Percentiles rank a stretch among this genome's conserved stretches.
Conservation (phyloP, 163 green algal genomes). For the Chlamydomonas reinhardtii region DNA sequence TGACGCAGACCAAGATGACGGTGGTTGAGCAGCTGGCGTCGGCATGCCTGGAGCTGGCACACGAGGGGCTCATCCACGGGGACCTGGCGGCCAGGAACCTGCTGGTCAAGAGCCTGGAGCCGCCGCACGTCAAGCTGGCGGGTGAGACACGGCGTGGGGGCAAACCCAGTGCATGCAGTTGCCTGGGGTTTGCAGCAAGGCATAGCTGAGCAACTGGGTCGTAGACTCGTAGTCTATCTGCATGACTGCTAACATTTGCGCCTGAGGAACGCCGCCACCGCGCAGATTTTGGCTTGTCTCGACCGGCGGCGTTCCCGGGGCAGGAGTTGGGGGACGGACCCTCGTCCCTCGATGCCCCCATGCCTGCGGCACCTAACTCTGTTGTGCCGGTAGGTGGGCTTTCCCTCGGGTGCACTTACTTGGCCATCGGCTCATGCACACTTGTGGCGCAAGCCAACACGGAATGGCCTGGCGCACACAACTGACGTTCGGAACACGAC, state of each 20-base stretch:
- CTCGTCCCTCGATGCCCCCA: neutral
- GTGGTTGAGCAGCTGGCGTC: constrained; percentile 56
- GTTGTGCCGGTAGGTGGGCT: neutral
- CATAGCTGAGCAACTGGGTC: too few species aligned
- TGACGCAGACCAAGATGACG: constrained; percentile 53
- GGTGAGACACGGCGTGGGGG: neutral
- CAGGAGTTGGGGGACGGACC: neutral
- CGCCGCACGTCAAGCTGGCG: constrained; percentile 70
- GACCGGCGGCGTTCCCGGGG: neutral
- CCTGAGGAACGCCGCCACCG: constrained; percentile 21
- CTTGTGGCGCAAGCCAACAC: too few species aligned
- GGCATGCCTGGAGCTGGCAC: constrained; percentile 52
- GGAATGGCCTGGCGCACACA: too few species aligned
- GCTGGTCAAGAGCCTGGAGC: constrained; percentile 66
- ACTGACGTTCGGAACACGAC: neutral
- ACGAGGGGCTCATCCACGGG: constrained; percentile 63
- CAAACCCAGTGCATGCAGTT: too few species aligned
- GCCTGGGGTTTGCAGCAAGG: too few species aligned
- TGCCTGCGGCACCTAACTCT: too few species aligned
- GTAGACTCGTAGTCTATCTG: neutral
- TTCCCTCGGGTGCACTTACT: too few species aligned
- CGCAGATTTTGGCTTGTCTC: constrained; percentile 68
- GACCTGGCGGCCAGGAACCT: constrained; percentile 73
- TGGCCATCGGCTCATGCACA: too few species aligned
- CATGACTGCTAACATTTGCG: too few species aligned